phyloP scores from a whole-genome alignment of 2,329 filamentous ascomycete genomes.

The Exophiala aquamarina region DNA sequence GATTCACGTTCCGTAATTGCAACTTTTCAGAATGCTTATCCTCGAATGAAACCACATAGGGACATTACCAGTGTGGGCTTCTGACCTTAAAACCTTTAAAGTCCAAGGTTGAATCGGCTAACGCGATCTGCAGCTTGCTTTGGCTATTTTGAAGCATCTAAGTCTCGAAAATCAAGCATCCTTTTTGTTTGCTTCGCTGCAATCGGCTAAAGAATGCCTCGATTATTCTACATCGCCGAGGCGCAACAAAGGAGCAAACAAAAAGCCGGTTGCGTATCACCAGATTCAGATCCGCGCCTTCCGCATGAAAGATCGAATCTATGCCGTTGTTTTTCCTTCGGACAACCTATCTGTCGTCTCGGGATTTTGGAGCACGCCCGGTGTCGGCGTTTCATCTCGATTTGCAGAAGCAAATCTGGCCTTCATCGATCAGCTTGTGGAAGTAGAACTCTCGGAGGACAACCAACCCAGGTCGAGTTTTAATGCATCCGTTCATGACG shows the following conservation, averaged over 20 bases:
- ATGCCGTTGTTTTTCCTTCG: not conserved
- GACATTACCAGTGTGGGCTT: conserved; percentile 3
- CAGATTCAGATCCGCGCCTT: not conserved
- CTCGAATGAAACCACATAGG: conserved; percentile 6
- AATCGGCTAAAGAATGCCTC: conserved; percentile 3
- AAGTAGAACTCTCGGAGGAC: no score
- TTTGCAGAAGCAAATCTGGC: no score
- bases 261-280: not conserved
- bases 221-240: conserved; percentile 2
- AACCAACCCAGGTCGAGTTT: no score
- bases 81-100: not conserved
- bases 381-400: no score
- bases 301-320: conserved; percentile 2
- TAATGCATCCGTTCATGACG: no score
- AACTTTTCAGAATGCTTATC: conserved; percentile 5
- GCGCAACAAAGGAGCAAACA: conserved; percentile 4
- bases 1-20: not conserved
- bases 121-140: not conserved
- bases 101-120: not conserved
- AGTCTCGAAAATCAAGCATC: not conserved
- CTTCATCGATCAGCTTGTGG: no score
- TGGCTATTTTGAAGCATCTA: conserved; percentile 1
- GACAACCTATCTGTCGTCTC: not conserved
- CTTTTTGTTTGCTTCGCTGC: conserved; percentile 3
- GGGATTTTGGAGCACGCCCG: not conserved